Evolutionary conservation across 2,329 filamentous ascomycete genomes (phyloP).

Genomic region (Aaosphaeria pasadenensis): DNA sequence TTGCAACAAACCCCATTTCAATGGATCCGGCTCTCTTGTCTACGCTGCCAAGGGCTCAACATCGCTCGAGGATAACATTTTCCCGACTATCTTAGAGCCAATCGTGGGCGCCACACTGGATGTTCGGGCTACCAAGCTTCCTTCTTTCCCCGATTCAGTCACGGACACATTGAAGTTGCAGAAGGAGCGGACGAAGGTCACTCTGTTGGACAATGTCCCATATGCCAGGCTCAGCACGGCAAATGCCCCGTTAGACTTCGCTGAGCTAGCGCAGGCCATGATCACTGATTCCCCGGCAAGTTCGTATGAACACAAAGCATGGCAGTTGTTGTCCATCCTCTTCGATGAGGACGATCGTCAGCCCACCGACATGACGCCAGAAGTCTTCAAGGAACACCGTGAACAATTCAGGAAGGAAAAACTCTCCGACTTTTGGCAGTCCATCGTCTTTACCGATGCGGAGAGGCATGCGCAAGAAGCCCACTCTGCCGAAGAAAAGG

Average conservation of each 20-base stretch:
- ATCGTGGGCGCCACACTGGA: conserved; percentile 64
- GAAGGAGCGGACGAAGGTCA: conserved; percentile 50
- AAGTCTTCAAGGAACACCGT: conserved; percentile 40
- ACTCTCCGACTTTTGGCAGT: conserved; percentile 65
- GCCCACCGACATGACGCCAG: conserved; percentile 40
- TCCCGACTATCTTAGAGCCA: conserved; percentile 54
- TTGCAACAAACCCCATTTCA: conserved; percentile 77
- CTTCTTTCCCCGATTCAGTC: conserved; percentile 47
- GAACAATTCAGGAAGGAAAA: conserved; percentile 51
- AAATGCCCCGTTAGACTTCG: conserved; percentile 51
- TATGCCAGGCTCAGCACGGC: conserved; percentile 50
- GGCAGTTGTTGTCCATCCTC: conserved; percentile 82
- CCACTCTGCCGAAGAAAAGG: conserved; percentile 73
- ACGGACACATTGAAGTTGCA: conserved; percentile 57
- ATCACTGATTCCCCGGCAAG: conserved; percentile 36
- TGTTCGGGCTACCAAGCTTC: conserved; percentile 63
- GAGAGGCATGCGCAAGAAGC: conserved; percentile 55
- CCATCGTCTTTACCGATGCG: conserved; percentile 38
- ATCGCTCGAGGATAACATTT: conserved; percentile 46
- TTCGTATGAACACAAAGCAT: conserved; percentile 69
- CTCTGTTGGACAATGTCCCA: conserved; percentile 54
- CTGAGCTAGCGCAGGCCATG: conserved; percentile 46
- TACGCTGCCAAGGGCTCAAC: conserved; percentile 52
- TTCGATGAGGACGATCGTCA: conserved; percentile 61
- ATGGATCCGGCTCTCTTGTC: conserved; percentile 69